Evolutionary conservation across 306 rosid species (phyloP).

Genomic region (Quercus ilex): DNA sequence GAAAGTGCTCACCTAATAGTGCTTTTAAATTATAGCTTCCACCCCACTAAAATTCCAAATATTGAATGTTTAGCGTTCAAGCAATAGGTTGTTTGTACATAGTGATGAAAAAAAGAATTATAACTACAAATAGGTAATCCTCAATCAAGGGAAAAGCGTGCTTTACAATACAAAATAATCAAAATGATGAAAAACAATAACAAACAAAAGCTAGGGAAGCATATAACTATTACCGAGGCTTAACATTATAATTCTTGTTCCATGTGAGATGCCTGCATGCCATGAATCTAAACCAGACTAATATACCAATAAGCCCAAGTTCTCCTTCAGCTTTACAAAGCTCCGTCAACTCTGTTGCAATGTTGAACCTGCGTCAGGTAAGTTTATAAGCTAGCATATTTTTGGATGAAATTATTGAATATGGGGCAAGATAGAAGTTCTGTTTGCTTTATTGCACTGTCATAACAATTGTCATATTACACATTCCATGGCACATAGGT

Average conservation of each 20-base stretch:
- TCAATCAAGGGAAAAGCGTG: not conserved
- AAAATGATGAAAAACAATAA: not conserved
- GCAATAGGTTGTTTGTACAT: too few species aligned
- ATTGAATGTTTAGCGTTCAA: not conserved
- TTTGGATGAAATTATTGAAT: not conserved
- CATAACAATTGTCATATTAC: not conserved
- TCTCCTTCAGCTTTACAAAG: constrained; percentile 29
- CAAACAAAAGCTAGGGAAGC: not conserved
- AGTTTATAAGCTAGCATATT: not conserved
- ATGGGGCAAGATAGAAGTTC: not conserved
- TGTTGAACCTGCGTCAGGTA: constrained; percentile 25
- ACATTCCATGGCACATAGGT: not conserved
- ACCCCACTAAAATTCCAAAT: not conserved
- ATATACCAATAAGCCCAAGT: constrained; percentile 29
- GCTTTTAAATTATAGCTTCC: not conserved
- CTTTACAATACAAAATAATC: not conserved
- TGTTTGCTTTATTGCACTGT: not conserved
- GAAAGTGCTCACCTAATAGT: too few species aligned
- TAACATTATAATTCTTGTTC: constrained; percentile 43
- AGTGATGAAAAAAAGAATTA: not conserved
- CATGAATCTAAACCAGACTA: constrained; percentile 45
- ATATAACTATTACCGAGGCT: constrained; percentile 27
- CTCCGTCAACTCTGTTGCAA: constrained; percentile 32
- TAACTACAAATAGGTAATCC: not conserved
- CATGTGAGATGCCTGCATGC: constrained; percentile 36